Conservation (phyloP, 2,329 filamentous ascomycete species). For the Alternaria sp. region DNA sequence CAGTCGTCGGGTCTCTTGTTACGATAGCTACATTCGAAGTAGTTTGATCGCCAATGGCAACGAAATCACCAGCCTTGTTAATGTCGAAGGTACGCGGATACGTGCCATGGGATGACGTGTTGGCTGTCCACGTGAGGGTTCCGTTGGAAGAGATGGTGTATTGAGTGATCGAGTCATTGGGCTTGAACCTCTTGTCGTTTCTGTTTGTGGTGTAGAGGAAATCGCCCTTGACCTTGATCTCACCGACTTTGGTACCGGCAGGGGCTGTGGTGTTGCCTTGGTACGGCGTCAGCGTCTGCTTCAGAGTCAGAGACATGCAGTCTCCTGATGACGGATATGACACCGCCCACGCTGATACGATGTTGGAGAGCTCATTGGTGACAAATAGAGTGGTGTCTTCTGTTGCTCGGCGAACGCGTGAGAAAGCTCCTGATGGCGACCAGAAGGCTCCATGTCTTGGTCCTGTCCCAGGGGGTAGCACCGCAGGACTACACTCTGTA, state of each 20-base stretch:
- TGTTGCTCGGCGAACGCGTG: slow-evolving; percentile 31
- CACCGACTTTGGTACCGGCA: slow-evolving; percentile 43
- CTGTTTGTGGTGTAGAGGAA: slow-evolving; percentile 49
- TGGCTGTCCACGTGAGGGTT: slow-evolving; percentile 39
- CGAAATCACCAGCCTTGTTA: slow-evolving; percentile 44
- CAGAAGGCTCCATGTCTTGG: slow-evolving; percentile 65
- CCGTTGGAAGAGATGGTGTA: slow-evolving; percentile 45
- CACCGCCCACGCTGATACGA: slow-evolving; percentile 44
- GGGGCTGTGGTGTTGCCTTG: slow-evolving; percentile 41
- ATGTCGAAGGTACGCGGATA: slow-evolving; percentile 51
- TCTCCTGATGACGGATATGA: slow-evolving; percentile 38
- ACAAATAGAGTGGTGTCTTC: slow-evolving; percentile 42
- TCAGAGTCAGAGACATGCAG: slow-evolving; percentile 44
- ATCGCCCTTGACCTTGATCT: slow-evolving; percentile 45
- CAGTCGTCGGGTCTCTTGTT: slow-evolving; percentile 38
- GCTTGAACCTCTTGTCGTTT: slow-evolving; percentile 50
- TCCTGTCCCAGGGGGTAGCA: slow-evolving; percentile 58
- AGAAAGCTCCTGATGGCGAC: slow-evolving; percentile 39
- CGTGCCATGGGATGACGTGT: slow-evolving; percentile 42
- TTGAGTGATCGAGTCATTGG: slow-evolving; percentile 47
- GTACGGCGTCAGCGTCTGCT: slow-evolving; percentile 47
- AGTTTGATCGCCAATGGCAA: slow-evolving; percentile 46
- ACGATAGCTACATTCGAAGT: slow-evolving; percentile 47
- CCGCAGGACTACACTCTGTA: slow-evolving; percentile 56
- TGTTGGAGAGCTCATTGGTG: slow-evolving; percentile 48